Conservation (phyloP, 1,139 yeast genomes). For the Chernovozyma aurita region DNA sequence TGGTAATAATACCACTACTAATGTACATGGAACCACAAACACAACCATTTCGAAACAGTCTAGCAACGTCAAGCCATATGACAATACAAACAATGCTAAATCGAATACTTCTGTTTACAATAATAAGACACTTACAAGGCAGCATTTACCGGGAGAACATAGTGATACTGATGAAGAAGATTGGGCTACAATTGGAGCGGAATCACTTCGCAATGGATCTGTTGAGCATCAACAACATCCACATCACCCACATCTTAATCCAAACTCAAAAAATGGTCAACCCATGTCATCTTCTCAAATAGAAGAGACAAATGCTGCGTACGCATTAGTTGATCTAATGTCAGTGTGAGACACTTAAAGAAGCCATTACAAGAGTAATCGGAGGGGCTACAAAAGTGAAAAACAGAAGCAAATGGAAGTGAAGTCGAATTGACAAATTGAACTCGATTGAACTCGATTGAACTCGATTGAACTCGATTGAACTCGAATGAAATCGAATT, state of each 20-base stretch:
- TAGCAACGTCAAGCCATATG: slow-evolving; percentile 11
- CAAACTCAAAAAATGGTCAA: slow-evolving; percentile 10
- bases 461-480: too few species aligned
- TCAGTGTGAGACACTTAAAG: slow-evolving; percentile 25
- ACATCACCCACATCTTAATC: slow-evolving; percentile 6
- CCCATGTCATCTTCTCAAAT: slow-evolving; percentile 9
- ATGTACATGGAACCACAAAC: not conserved
- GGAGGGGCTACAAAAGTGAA: too few species aligned
- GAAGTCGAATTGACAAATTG: too few species aligned
- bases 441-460: too few species aligned
- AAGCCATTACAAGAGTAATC: too few species aligned
- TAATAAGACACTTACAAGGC: slow-evolving; percentile 1
- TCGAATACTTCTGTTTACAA: slow-evolving; percentile 8
- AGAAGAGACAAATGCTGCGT: slow-evolving; percentile 54
- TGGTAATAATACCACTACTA: slow-evolving; percentile 3
- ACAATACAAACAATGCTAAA: slow-evolving; percentile 8
- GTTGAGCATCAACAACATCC: slow-evolving; percentile 8
- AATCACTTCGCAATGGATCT: slow-evolving; percentile 40
- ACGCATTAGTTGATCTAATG: slow-evolving; percentile 59
- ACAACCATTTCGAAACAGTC: slow-evolving; percentile 7
- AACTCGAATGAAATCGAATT: too few species aligned
- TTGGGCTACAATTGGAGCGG: slow-evolving; percentile 89
- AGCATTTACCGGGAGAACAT: slow-evolving; percentile 5
- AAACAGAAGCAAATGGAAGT: too few species aligned
- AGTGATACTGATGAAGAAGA: slow-evolving; percentile 88